phyloP scores from a whole-genome alignment of 805 yeast genomes.

The Hanseniaspora nectarophila region DNA sequence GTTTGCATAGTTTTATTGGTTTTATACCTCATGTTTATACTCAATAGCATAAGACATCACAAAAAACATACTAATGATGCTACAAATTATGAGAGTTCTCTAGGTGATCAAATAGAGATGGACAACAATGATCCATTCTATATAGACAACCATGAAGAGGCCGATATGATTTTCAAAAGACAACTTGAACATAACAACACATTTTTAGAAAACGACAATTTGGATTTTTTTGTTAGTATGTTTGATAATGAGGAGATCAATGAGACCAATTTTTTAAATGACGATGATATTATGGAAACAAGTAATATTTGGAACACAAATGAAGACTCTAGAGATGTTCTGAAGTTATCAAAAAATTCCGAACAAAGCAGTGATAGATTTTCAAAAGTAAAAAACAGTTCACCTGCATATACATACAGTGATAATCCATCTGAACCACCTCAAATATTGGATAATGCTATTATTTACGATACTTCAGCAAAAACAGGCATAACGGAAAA shows the following conservation, averaged over 20 bases:
- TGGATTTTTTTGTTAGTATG: constrained; percentile 9
- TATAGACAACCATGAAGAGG: constrained; percentile 5
- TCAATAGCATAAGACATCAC: constrained; percentile 10
- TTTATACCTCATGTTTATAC: constrained; percentile 21
- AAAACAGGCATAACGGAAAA: not conserved
- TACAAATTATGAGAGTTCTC: not conserved
- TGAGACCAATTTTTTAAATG: not conserved
- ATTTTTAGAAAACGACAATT: constrained; percentile 4
- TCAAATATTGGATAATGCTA: not conserved
- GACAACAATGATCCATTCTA: not conserved
- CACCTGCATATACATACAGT: not conserved
- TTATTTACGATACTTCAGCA: not conserved
- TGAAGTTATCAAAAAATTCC: not conserved
- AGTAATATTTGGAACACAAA: not conserved
- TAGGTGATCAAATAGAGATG: constrained; percentile 2
- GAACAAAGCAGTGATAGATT: not conserved
- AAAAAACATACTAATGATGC: constrained; percentile 3
- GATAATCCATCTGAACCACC: constrained; percentile 7
- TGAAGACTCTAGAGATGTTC: not conserved
- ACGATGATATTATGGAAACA: not conserved
- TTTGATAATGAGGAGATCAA: not conserved
- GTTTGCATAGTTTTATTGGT: constrained; percentile 24
- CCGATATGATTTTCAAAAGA: constrained; percentile 2
- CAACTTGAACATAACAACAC: not conserved
- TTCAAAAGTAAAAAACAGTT: not conserved